A percentile compares a stretch with the other conserved stretches of the same genome.
Conservation (phyloP, 495 filamentous ascomycete genomes). For the Parmelia sp. region DNA sequence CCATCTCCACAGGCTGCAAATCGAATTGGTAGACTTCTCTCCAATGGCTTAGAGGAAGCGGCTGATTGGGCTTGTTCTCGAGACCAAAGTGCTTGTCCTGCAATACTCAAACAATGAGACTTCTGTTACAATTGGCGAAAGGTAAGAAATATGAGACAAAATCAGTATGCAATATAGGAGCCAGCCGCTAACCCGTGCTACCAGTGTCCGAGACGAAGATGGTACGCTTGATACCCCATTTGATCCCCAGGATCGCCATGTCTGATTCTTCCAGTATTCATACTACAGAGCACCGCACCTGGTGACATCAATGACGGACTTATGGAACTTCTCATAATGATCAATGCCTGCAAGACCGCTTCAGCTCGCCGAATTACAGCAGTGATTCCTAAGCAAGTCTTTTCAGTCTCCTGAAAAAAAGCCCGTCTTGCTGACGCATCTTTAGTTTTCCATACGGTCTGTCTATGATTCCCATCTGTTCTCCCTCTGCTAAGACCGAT, state of each 20-base stretch:
- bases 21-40: constrained; percentile 47
- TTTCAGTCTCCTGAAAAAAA: background rate
- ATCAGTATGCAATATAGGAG: background rate
- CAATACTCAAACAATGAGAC: constrained; percentile 99
- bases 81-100: constrained; percentile 77
- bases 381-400: constrained; percentile 44
- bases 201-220: constrained; percentile 5
- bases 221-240: background rate
- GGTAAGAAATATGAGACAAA: constrained; percentile 38
- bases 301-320: constrained; percentile 97
- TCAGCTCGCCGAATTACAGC: constrained; percentile 89
- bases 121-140: constrained; percentile 92
- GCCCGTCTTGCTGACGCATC: background rate
- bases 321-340: constrained; percentile 99
- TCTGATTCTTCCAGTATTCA: background rate
- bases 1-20: constrained; percentile 61
- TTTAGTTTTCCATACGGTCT: background rate
- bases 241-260: background rate
- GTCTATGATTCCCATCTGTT: background rate
- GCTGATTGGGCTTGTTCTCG: background rate
- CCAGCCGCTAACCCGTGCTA: background rate
- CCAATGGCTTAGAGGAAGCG: background rate
- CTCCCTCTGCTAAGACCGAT: background rate
- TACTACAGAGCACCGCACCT: constrained; percentile 92
- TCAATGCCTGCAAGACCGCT: constrained; percentile 96